Evolutionary conservation across 2,329 filamentous ascomycete species (phyloP), one percentile per base, ranked within the genome.

Genomic region (Trichoderma sp.): DNA sequence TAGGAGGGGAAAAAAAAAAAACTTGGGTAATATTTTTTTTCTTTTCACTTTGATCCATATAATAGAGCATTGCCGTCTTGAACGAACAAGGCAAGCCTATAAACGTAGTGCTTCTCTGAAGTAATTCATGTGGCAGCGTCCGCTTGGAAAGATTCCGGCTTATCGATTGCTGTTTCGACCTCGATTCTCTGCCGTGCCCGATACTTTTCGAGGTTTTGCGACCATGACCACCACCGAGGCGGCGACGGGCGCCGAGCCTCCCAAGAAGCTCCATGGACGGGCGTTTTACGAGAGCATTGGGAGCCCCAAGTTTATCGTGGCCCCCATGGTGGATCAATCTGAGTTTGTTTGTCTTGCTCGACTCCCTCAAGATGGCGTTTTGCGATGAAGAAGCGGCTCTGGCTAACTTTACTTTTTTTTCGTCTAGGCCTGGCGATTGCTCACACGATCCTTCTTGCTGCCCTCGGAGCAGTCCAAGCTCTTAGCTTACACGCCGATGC

Each of bases 281-380:
- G 92, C 92, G 14, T 98, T 99, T 79, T 99, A 98, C 77, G 90
- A 97, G 82, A 97, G 92, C 77, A 91, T 99, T 71, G 96, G 96
- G 27, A 94, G 91, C 70, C 96, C 96, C 2, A 97, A 93, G 81
- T 90, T 92, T 73, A 88, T 99, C 35, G 87, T 99, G 68, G 96
- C 96, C 40, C 96, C 96, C 43, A 99, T 99, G 96, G 96, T 99
- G 27, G 95, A 99, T 77, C 93, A 97, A 80, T 97, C 94, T 37
- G 96, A 99, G 83, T 97, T 98, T 83, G 94, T 97, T 84, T 73
- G 91, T 84, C 14, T 14, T 55, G 49, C 56, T 55, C n/a, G 24
- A 19, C 33, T 43, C 53, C 53, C 56, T 11, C 16, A 43, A 29
- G n/a, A 24, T 49, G 19, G n/a, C 2, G 13, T n/a, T 27, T 16